These are phyloP conservation scores for Wickerhamiella musiphila DNA, from an alignment of 805 yeast genomes.

Conservation along the genomic window DNA sequence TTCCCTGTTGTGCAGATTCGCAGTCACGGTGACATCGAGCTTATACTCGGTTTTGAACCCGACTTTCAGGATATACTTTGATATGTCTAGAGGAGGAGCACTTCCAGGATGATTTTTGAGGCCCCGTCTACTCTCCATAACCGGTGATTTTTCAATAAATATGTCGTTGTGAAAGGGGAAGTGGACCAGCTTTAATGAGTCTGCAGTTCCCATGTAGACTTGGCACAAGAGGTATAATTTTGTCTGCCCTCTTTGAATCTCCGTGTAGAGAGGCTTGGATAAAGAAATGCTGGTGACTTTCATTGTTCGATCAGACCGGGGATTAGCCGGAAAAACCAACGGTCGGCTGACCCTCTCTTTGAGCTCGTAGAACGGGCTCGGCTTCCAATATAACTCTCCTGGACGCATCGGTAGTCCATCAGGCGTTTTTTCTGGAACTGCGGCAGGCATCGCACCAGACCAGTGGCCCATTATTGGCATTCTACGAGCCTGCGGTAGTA, in stretches of 20 bases:
- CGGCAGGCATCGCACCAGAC: too few relatives aligned
- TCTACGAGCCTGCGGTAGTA: too few relatives aligned
- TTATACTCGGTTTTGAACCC: neutral
- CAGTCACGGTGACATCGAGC: constrained; percentile 20
- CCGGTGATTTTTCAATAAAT: constrained; percentile 33
- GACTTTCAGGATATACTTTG: constrained; percentile 26
- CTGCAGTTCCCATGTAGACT: constrained; percentile 7
- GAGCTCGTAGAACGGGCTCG: constrained; percentile 17
- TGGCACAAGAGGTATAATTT: constrained; percentile 39
- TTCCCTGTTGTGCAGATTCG: constrained; percentile 39
- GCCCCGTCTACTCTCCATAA: constrained; percentile 49
- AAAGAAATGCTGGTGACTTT: constrained; percentile 29
- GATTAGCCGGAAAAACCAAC: constrained; percentile 7
- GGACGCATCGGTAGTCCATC: constrained; percentile 1
- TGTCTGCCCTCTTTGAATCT: constrained; percentile 21
- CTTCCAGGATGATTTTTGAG: constrained; percentile 63
- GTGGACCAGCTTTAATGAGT: constrained; percentile 25
- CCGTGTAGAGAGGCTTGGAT: constrained; percentile 25
- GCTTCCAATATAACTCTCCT: constrained; percentile 8
- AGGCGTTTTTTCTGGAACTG: too few relatives aligned
- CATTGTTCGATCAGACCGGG: too few relatives aligned
- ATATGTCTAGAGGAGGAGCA: constrained; percentile 65
- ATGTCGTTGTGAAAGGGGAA: constrained; percentile 64
- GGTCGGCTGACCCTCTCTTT: constrained; percentile 10
- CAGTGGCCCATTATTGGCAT: too few relatives aligned